Conservation (phyloP, 306 rosid species). For the Begonia masoniana region DNA sequence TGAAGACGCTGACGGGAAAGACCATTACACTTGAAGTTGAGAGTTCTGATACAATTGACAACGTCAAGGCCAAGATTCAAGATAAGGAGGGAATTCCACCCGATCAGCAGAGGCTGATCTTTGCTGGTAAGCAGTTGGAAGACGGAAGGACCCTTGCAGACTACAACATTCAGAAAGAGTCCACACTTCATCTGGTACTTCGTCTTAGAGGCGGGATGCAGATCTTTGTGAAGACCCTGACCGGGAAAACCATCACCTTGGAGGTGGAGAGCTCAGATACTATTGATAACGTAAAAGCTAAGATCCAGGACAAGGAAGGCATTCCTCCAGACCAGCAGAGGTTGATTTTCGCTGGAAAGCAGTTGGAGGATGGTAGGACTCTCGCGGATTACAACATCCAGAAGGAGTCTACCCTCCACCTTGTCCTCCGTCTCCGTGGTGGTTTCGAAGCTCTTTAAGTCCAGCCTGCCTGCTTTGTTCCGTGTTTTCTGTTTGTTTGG, state of each 20-base stretch:
- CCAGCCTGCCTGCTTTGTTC: background rate
- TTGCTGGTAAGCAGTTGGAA: conserved; percentile 51
- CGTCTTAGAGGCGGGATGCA: conserved; percentile 63
- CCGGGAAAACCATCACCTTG: conserved; percentile 51
- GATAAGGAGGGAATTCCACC: conserved; percentile 67
- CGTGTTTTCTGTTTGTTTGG: background rate
- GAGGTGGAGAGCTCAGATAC: conserved; percentile 64
- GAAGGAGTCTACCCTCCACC: conserved; percentile 60
- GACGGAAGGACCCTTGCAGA: conserved; percentile 49
- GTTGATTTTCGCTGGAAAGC: conserved; percentile 53
- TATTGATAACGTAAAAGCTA: conserved; percentile 50
- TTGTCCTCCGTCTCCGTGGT: conserved; percentile 52
- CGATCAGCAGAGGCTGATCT: conserved; percentile 62
- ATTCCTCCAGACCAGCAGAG: conserved; percentile 67
- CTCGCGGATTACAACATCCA: conserved; percentile 58
- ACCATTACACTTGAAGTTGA: conserved; percentile 53
- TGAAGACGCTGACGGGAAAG: conserved; percentile 39
- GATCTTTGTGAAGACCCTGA: conserved; percentile 48
- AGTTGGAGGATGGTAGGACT: conserved; percentile 47
- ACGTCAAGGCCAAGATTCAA: conserved; percentile 56
- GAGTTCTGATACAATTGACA: conserved; percentile 56
- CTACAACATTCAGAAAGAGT: conserved; percentile 67
- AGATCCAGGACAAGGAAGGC: conserved; percentile 57
- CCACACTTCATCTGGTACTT: conserved; percentile 44
- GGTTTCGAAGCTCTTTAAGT: conserved; percentile 13